Base-by-base conservation (phyloP, 768 basidiomycete species). In the Rhizopogon sp. region DNA sequence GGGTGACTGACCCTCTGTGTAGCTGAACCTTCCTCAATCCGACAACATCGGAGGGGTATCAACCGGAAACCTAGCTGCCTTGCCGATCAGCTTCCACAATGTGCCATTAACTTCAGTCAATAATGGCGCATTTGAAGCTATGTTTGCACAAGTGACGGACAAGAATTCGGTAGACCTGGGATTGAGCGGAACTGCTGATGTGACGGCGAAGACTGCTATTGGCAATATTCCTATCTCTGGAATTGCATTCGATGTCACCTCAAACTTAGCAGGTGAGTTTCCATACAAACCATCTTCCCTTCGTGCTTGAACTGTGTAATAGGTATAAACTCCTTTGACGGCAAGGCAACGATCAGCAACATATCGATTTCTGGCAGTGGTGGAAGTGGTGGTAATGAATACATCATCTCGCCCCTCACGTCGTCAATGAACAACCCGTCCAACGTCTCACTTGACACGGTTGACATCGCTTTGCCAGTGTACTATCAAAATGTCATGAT, bases 341-440 rank as follows among this genome's bases (percentile, higher is more conserved):
- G 76, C 47, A 72, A 67, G 7, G 81, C 84, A 1, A 35, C 61
- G 2, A 69, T 88, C 46, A 76, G 72, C 64, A 78, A 88, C 53
- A 79, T 88, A 33, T 73, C 74, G 5, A 80, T 88, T 33, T 71
- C 75, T 17, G 87, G 85, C 25, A 86, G 86, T 60, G 86, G 87
- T 39, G 84, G 84, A 41, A 70, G 66, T 50, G 80, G 79, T n/a
- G 84, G 84, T 6, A 73, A 72, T 57, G 71, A 86, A 65, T 89
- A 74, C 61, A 76, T 88, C 42, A 67, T 78, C 31, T 64, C 81
- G 3, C 84, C 82, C 2, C 66, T 87, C n/a, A 81, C 77, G 1
- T 77, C 84, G 17, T 74, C 68, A 13, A 70, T 88, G 44, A 65
- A 82, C 22, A 88, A 89, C 57, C 87, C 85, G 6, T 87, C 85